Evolutionary conservation across 2,329 filamentous ascomycete species (phyloP), one percentile per base, ranked within the genome.

Genomic region (Fusarium sp.): DNA sequence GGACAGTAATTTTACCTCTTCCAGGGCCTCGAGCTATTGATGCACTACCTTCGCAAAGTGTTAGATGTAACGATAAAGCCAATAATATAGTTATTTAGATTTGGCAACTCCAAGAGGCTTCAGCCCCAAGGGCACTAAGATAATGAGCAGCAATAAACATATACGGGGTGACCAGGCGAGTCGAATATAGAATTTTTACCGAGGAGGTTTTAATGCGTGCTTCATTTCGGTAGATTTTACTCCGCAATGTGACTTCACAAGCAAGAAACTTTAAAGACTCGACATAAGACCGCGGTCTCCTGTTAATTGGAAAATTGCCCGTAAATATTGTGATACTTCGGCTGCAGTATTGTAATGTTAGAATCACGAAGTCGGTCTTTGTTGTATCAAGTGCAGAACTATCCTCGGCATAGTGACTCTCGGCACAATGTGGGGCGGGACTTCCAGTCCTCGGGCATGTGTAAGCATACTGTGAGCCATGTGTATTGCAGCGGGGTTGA

Each of bases 91-190:
- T 18, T 3, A 18, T 17, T 36, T 9, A 18, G 8, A 17, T 36
- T 18, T 17, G 3, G 15, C 14, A 36, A 36, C 15, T 15, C 34
- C 8, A 36, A 8, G 8, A 36, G 8, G 15, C 1, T 3, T 17
- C 1, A 17, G 8, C 15, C 4, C 15, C 34, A 1, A 36, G 34
- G 1, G 34, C 34, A 4, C 15, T 1, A 36, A 36, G 1, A 0
- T 36, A 17, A 36, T 1, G 3, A 36, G 1, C 15, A 17, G 0
- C 1, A 36, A 36, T 1, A 36, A 36, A 17, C 15, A 17, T 36
- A 9, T 1, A 17, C 15, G 34, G 34, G 34, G 1, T 1, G 8
- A 17, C 34, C 15, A 1, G 15, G 17, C 22, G 3, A 41, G 24
- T 15, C 8, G 6, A 41, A 15, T 0, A n/a, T 6, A 41, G 12